Evolutionary conservation across 2,329 filamentous ascomycete species (phyloP).

Genomic region (Aspergillus nomiae): DNA sequence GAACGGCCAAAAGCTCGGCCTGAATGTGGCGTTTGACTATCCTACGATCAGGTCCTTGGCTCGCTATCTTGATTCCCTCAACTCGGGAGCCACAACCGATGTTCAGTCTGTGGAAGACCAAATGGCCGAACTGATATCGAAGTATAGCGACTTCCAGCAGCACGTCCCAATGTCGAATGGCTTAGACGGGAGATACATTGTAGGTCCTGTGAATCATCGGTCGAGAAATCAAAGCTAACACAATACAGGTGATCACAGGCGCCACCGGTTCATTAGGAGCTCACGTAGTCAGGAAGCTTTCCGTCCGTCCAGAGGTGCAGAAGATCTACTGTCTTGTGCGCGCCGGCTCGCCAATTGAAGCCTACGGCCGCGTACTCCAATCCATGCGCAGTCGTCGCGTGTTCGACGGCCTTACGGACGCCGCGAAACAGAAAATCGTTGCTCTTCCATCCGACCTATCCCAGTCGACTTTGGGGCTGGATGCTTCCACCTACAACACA

Average conservation of each 20-base stretch:
- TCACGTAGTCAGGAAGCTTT: constrained; percentile 55
- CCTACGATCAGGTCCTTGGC: constrained; percentile 53
- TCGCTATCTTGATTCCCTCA: constrained; percentile 45
- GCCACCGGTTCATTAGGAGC: constrained; percentile 67
- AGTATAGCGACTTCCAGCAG: constrained; percentile 42
- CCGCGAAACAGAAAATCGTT: constrained; percentile 41
- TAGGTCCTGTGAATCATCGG: constrained; percentile 6
- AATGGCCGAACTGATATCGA: constrained; percentile 52
- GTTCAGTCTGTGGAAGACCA: constrained; percentile 40
- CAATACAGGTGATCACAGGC: constrained; percentile 57
- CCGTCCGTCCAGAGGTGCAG: constrained; percentile 35
- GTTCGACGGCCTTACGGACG: constrained; percentile 23
- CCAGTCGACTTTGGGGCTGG: constrained; percentile 52
- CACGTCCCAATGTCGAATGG: constrained; percentile 26
- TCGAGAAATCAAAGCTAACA: neutral
- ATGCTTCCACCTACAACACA: constrained; percentile 40
- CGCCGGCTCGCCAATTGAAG: constrained; percentile 45
- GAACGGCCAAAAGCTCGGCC: constrained; percentile 50
- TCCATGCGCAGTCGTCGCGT: constrained; percentile 43
- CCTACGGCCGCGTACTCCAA: constrained; percentile 47
- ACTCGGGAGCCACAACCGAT: constrained; percentile 34
- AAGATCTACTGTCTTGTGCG: constrained; percentile 62
- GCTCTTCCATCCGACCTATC: constrained; percentile 54
- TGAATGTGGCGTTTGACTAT: constrained; percentile 63
- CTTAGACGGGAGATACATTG: constrained; percentile 27